Percentiles rank a stretch among this genome's conserved stretches.
Conservation (phyloP, 176 grass and related monocot species). For the Aegilops bicornis region DNA sequence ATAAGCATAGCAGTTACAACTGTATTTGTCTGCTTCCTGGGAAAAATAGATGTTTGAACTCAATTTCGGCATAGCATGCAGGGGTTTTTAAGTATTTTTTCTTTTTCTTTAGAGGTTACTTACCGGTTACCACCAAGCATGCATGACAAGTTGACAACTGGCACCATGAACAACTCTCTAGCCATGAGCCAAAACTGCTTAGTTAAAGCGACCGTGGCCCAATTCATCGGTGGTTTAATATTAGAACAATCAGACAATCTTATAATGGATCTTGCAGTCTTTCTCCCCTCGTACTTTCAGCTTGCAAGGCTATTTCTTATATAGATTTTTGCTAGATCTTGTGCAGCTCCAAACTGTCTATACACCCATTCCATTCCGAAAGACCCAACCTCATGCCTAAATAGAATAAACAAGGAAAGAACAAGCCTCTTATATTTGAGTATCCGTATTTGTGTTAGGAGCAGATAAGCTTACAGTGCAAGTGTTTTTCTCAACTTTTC, state of each 20-base stretch:
- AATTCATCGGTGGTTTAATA: constrained; percentile 11
- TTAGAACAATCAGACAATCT: constrained; percentile 22
- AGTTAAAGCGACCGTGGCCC: constrained; percentile 1
- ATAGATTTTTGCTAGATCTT: neutral
- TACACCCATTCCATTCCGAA: neutral
- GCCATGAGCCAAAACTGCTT: neutral
- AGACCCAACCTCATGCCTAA: neutral
- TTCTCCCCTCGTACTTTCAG: neutral
- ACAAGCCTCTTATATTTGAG: neutral
- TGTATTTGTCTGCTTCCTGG: neutral
- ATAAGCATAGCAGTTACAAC: neutral
- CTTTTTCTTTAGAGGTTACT: constrained; percentile 4
- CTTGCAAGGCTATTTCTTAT: neutral
- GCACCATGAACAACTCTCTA: neutral
- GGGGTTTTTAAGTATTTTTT: neutral
- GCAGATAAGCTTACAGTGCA: constrained; percentile 6
- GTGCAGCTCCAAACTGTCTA: neutral
- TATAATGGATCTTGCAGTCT: neutral
- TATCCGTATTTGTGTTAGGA: neutral
- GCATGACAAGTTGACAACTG: neutral
- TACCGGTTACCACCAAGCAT: neutral
- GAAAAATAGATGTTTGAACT: neutral
- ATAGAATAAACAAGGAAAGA: constrained; percentile 6
- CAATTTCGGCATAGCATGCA: neutral
- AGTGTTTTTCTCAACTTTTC: constrained; percentile 13